Evolutionary conservation across 495 filamentous ascomycete genomes (phyloP).

Genomic region (Staphylotrichum tortipilum): DNA sequence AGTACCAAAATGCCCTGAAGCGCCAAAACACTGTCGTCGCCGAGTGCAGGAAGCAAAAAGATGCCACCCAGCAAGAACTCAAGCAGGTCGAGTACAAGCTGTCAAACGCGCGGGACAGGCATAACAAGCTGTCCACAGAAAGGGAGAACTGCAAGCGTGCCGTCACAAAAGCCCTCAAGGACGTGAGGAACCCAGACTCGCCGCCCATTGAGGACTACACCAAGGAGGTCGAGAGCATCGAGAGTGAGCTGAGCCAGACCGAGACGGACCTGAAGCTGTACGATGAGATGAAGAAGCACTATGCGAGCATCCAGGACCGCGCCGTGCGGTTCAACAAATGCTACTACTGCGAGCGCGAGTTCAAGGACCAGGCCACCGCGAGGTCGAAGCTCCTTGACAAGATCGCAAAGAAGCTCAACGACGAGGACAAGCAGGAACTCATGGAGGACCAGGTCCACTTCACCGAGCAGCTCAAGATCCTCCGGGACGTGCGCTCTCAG

Average conservation of each 20-base stretch:
- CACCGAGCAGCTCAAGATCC: slow-evolving; percentile 47
- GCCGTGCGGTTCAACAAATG: slow-evolving; percentile 58
- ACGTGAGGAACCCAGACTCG: slow-evolving; percentile 19
- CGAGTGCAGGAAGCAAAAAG: slow-evolving; percentile 59
- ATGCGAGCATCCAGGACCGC: slow-evolving; percentile 48
- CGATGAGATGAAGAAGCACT: slow-evolving; percentile 55
- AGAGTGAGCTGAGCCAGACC: slow-evolving; percentile 51
- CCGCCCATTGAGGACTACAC: slow-evolving; percentile 34
- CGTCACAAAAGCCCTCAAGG: slow-evolving; percentile 36
- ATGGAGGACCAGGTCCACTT: slow-evolving; percentile 43
- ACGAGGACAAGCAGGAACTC: slow-evolving; percentile 44
- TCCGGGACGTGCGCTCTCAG: slow-evolving; percentile 51
- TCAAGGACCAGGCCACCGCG: slow-evolving; percentile 48
- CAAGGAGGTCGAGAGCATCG: slow-evolving; percentile 34
- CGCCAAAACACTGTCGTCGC: slow-evolving; percentile 41
- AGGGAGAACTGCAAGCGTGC: slow-evolving; percentile 46
- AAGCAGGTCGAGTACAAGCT: slow-evolving; percentile 72
- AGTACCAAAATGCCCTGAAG: slow-evolving; percentile 59
- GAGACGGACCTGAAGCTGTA: slow-evolving; percentile 57
- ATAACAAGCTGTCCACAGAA: slow-evolving; percentile 57
- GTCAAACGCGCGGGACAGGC: slow-evolving; percentile 49
- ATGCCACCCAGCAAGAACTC: slow-evolving; percentile 60
- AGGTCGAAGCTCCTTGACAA: slow-evolving; percentile 51
- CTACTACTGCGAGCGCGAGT: slow-evolving; percentile 56
- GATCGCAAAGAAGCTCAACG: slow-evolving; percentile 50